Conservation (phyloP, 1,284 basidiomycete species). For the Pseudozyma flocculosa region DNA sequence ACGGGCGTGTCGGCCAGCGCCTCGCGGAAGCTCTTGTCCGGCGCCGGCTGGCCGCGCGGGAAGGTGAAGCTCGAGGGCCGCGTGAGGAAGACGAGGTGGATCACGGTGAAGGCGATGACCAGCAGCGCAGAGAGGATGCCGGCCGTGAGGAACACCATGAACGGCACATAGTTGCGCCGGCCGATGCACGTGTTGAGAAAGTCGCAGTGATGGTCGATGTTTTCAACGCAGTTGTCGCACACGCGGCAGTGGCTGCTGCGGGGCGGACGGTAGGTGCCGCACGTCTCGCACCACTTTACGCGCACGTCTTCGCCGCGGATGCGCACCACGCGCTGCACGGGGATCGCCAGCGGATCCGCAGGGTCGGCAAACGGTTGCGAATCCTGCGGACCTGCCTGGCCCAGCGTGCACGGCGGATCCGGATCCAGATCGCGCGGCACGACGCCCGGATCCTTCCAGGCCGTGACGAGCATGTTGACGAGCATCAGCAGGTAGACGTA, state of each 20-base stretch:
- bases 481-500: conserved; percentile 42
- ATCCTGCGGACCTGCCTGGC: conserved; percentile 2
- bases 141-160: conserved; percentile 48
- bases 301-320: conserved; percentile 20
- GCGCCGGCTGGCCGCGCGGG: conserved; percentile 19
- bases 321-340: conserved; percentile 29
- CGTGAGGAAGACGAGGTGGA: conserved; percentile 32
- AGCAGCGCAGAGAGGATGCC: conserved; percentile 19
- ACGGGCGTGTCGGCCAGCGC: conserved; percentile 43
- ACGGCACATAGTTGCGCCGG: conserved; percentile 54
- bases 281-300: conserved; percentile 57
- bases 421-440: conserved; percentile 53
- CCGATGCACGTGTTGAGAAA: conserved; percentile 58
- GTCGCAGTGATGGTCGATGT: conserved; percentile 58
- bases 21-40: conserved; percentile 18
- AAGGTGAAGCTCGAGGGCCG: conserved; percentile 11
- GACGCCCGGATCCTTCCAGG: conserved; percentile 54
- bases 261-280: conserved; percentile 53
- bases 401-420: conserved; percentile 46
- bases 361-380: conserved; percentile 19
- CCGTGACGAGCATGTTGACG: conserved; percentile 49
- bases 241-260: conserved; percentile 54
- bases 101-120: conserved; percentile 24
- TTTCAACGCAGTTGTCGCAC: conserved; percentile 57
- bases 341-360: conserved; percentile 28